Evolutionary conservation across 2,329 filamentous ascomycete species (phyloP).

Genomic region (Ascochyta lentis): DNA sequence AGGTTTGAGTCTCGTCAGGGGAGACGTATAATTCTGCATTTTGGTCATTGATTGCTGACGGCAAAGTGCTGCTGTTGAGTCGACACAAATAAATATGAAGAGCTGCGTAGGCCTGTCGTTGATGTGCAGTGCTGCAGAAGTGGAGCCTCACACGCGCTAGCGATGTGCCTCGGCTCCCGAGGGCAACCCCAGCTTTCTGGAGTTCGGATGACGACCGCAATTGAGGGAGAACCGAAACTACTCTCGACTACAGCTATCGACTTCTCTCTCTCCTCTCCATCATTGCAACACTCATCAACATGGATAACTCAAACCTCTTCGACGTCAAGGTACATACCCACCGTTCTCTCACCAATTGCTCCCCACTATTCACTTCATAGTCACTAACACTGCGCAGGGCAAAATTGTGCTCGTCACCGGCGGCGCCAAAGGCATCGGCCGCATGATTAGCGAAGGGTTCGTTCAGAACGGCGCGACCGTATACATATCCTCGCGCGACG

Average conservation of each 20-base stretch:
- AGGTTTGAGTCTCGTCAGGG: too few relatives aligned
- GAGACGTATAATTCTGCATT: too few relatives aligned
- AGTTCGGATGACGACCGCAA: constrained; percentile 16
- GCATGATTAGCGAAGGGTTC: constrained; percentile 72
- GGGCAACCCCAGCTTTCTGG: constrained; percentile 26
- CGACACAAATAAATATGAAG: too few relatives aligned
- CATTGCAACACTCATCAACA: constrained; percentile 16
- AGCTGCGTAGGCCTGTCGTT: too few relatives aligned
- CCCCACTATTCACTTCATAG: not conserved
- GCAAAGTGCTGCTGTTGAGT: too few relatives aligned
- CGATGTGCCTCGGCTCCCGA: constrained; percentile 29
- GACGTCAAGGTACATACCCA: constrained; percentile 41
- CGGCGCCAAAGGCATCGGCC: constrained; percentile 66
- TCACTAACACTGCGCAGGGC: constrained; percentile 32
- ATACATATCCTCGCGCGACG: constrained; percentile 72
- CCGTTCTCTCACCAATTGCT: not conserved
- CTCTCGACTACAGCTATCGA: not conserved
- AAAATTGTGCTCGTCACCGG: constrained; percentile 57
- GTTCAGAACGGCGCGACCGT: constrained; percentile 70
- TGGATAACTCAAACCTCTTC: constrained; percentile 48
- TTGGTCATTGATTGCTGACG: too few relatives aligned
- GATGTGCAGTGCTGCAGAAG: too few relatives aligned
- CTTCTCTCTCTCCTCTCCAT: not conserved
- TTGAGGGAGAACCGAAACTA: constrained; percentile 15
- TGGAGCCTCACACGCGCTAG: not conserved